Conservation (phyloP, 345 rosid genomes). For the Mercurialis annua region DNA sequence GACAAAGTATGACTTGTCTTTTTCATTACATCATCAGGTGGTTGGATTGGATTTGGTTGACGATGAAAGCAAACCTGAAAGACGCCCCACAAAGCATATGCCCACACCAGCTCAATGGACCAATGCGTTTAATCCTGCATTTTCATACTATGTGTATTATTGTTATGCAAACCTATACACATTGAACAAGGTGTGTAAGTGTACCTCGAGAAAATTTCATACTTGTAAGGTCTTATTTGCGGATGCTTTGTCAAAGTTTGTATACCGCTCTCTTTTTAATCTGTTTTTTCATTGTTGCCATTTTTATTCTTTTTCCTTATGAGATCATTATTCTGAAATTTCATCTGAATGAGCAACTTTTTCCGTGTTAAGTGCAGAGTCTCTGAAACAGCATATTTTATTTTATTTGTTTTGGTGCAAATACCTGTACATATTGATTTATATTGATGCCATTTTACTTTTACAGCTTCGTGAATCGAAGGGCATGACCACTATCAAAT, state of each 20-base stretch:
- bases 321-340: neutral
- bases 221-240: neutral
- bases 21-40: slow-evolving; percentile 53
- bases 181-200: slow-evolving; percentile 71
- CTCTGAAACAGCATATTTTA: neutral
- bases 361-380: neutral
- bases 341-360: neutral
- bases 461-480: slow-evolving; percentile 97
- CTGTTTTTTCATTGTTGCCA: neutral
- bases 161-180: slow-evolving; percentile 95
- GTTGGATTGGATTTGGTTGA: slow-evolving; percentile 98
- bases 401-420: neutral
- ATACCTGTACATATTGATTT: no score
- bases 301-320: neutral
- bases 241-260: slow-evolving; percentile 2
- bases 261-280: neutral
- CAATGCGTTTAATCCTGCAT: slow-evolving; percentile 93
- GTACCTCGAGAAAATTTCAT: neutral
- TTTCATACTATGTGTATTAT: slow-evolving; percentile 87
- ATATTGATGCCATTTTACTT: slow-evolving; percentile 11
- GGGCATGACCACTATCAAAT: slow-evolving; percentile 96
- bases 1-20: slow-evolving; percentile 8
- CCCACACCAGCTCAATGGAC: slow-evolving; percentile 99
- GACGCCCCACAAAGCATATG: slow-evolving; percentile 99
- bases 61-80: slow-evolving; percentile 99